phyloP scores from a whole-genome alignment of 2,329 filamentous ascomycete genomes.

The Diaporthe sp. region DNA sequence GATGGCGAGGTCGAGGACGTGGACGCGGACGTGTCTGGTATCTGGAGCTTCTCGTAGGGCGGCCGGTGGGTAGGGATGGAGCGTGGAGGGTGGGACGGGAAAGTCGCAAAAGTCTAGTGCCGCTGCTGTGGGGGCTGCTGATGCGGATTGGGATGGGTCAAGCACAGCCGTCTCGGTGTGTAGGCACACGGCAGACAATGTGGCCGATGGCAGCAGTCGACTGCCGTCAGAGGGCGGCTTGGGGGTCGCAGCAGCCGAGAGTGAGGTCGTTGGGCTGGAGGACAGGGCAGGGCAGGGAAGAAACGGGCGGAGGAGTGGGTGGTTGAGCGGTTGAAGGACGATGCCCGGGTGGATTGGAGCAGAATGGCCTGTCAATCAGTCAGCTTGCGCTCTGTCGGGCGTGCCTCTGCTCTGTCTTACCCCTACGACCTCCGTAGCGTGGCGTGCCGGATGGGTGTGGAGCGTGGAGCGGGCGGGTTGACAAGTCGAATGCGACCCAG shows the following conservation, averaged over 20 bases:
- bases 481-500: slow-evolving; percentile 24
- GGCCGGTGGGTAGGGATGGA: slow-evolving; percentile 21
- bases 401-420: slow-evolving; percentile 17
- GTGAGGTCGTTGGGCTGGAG: slow-evolving; percentile 27
- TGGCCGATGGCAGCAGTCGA: slow-evolving; percentile 32
- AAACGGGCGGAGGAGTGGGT: slow-evolving; percentile 8
- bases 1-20: background rate
- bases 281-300: slow-evolving; percentile 3
- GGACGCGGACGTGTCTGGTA: slow-evolving; percentile 2
- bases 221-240: slow-evolving; percentile 25
- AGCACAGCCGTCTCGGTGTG: slow-evolving; percentile 10
- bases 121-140: slow-evolving; percentile 17
- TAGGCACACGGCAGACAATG: slow-evolving; percentile 6
- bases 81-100: slow-evolving; percentile 7
- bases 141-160: slow-evolving; percentile 4
- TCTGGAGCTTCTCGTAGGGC: slow-evolving; percentile 20
- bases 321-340: slow-evolving; percentile 13
- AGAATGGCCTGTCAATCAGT: slow-evolving; percentile 30
- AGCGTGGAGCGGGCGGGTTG: slow-evolving; percentile 20
- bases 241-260: slow-evolving; percentile 13
- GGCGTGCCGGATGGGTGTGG: slow-evolving; percentile 23
- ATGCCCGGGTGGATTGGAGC: slow-evolving; percentile 28
- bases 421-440: slow-evolving; percentile 31
- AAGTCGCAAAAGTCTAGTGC: slow-evolving; percentile 19
- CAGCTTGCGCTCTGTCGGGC: background rate